Conservation (phyloP, 768 basidiomycete species). For the Thelephora ganbajun region DNA sequence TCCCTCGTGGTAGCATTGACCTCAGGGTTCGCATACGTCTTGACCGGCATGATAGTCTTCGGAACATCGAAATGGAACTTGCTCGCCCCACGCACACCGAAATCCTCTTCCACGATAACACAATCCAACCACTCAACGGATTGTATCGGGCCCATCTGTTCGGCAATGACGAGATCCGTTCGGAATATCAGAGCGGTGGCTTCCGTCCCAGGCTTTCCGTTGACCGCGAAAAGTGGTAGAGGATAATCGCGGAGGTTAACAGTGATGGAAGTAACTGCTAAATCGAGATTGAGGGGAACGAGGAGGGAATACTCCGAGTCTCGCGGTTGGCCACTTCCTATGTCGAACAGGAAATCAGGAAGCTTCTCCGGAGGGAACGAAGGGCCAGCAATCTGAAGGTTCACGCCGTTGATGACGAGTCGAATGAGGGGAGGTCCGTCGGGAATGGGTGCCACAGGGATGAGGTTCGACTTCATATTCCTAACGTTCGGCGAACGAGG, state of each 20-base stretch:
- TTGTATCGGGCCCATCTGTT: slow-evolving; percentile 61
- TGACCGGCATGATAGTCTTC: slow-evolving; percentile 92
- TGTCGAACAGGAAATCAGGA: slow-evolving; percentile 47
- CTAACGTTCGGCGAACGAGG: slow-evolving; percentile 5
- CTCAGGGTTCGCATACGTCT: slow-evolving; percentile 71
- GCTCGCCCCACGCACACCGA: slow-evolving; percentile 34
- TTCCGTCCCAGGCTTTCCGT: slow-evolving; percentile 18
- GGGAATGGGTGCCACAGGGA: slow-evolving; percentile 21
- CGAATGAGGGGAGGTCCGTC: slow-evolving; percentile 59
- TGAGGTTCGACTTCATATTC: slow-evolving; percentile 27
- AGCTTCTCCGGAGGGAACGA: slow-evolving; percentile 43
- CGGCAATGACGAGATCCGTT: slow-evolving; percentile 72
- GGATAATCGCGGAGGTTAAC: slow-evolving; percentile 79
- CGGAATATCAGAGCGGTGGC: slow-evolving; percentile 38
- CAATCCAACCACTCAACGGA: slow-evolving; percentile 67
- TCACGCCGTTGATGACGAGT: slow-evolving; percentile 41
- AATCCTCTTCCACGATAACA: slow-evolving; percentile 41
- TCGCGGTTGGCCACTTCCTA: slow-evolving; percentile 54
- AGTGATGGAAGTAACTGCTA: slow-evolving; percentile 46
- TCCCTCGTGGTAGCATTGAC: slow-evolving; percentile 51
- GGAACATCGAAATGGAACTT: slow-evolving; percentile 54
- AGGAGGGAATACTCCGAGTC: slow-evolving; percentile 67
- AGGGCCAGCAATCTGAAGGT: slow-evolving; percentile 40
- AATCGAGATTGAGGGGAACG: slow-evolving; percentile 67
- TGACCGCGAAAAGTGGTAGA: slow-evolving; percentile 68